Percentiles rank a stretch among this genome's conserved stretches.
Conservation (phyloP, 345 rosid genomes). For the Salix suchowensis region DNA sequence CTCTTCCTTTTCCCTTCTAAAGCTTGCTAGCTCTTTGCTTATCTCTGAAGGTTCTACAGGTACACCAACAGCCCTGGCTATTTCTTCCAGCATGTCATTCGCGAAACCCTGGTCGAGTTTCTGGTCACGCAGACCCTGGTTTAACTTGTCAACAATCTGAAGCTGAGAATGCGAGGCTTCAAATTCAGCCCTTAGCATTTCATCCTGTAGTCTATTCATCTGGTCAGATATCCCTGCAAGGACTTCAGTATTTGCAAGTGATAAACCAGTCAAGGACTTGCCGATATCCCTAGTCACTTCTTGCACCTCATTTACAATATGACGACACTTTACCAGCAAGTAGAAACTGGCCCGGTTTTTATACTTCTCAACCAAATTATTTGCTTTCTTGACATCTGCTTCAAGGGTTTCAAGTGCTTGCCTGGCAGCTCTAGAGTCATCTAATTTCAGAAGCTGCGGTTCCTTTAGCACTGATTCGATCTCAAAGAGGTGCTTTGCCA, state of each 20-base stretch:
- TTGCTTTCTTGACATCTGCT: constrained; percentile 59
- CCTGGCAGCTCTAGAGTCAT: constrained; percentile 58
- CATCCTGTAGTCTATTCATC: constrained; percentile 54
- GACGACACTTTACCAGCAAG: constrained; percentile 49
- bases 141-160: constrained; percentile 50
- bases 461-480: constrained; percentile 58
- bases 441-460: constrained; percentile 46
- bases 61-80: constrained; percentile 63
- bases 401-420: constrained; percentile 48
- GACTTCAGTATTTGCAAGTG: constrained; percentile 52
- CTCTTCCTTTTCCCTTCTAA: constrained; percentile 60
- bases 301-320: constrained; percentile 56
- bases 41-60: constrained; percentile 66
- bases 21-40: constrained; percentile 58
- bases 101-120: constrained; percentile 62
- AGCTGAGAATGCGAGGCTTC: constrained; percentile 53
- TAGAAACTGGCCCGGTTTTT: constrained; percentile 54
- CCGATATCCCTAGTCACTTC: constrained; percentile 65
- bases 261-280: constrained; percentile 49
- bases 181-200: constrained; percentile 64
- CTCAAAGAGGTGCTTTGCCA: constrained; percentile 61
- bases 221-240: constrained; percentile 52
- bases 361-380: constrained; percentile 53
- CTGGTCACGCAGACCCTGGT: constrained; percentile 54
- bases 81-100: constrained; percentile 56